These are phyloP conservation scores for Leucoagaricus sp. DNA, from an alignment of 1,284 basidiomycete species.

Conservation along the genomic window DNA sequence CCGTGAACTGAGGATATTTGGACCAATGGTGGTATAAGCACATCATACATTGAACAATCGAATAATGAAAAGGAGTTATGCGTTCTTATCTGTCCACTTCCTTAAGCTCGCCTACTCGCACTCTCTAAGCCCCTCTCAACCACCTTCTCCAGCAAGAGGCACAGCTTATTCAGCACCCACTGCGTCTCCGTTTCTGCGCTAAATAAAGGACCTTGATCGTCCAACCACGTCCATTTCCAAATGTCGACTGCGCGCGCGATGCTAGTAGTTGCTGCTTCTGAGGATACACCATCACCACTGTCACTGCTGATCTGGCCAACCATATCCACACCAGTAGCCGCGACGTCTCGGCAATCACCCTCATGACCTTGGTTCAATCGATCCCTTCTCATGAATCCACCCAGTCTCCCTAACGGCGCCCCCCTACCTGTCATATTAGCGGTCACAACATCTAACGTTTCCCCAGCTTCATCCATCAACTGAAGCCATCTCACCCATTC, in stretches of 20 bases:
- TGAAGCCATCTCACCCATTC: constrained; percentile 14
- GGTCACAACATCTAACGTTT: background rate
- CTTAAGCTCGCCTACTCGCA: background rate
- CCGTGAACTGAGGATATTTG: too few species aligned
- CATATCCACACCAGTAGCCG: background rate
- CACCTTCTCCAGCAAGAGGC: constrained; percentile 13
- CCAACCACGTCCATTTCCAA: constrained; percentile 34
- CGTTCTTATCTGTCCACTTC: too few species aligned
- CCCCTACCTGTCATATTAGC: background rate
- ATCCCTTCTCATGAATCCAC: background rate
- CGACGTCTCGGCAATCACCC: background rate
- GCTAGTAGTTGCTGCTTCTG: background rate
- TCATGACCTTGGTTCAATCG: too few species aligned
- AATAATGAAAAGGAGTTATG: too few species aligned
- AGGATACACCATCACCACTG: background rate
- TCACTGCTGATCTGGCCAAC: background rate
- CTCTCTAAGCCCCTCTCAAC: background rate
- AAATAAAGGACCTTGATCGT: constrained; percentile 39
- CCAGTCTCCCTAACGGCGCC: background rate
- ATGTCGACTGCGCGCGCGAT: background rate
- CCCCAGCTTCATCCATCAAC: constrained; percentile 13
- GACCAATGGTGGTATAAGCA: too few species aligned
- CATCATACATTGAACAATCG: too few species aligned
- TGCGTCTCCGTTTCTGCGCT: constrained; percentile 35
- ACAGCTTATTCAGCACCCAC: constrained; percentile 38